Evolutionary conservation across 768 basidiomycete species (phyloP).

Genomic region (Rubroboletus satanas): DNA sequence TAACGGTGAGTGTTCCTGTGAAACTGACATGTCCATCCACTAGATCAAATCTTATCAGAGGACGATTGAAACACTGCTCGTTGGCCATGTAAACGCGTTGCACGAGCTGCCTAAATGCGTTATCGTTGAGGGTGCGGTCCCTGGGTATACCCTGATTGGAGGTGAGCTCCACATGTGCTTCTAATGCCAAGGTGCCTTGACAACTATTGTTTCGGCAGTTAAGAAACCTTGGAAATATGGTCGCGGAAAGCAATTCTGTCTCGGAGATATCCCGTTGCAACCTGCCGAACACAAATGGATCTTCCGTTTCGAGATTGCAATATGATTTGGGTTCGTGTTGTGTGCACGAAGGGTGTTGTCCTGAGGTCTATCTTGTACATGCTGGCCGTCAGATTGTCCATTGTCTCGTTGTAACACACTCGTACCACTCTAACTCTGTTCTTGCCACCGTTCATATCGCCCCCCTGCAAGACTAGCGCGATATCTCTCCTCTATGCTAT

Average conservation of each 20-base stretch:
- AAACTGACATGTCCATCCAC: background rate
- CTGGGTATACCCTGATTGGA: constrained; percentile 21
- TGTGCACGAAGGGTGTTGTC: background rate
- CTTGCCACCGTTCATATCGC: constrained; percentile 64
- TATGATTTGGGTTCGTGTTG: background rate
- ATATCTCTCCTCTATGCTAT: constrained; percentile 68
- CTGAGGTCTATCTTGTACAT: background rate
- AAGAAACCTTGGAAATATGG: constrained; percentile 30
- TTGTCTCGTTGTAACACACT: background rate
- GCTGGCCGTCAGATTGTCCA: constrained; percentile 1
- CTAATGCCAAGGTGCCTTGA: background rate
- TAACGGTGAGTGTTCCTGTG: constrained; percentile 19
- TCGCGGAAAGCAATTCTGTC: constrained; percentile 25
- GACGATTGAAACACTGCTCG: constrained; percentile 25
- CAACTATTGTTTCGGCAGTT: constrained; percentile 7
- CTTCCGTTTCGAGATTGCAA: constrained; percentile 17
- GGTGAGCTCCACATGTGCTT: constrained; percentile 1
- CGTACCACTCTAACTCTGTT: constrained; percentile 45
- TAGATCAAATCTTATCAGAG: constrained; percentile 6
- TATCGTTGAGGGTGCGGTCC: constrained; percentile 3
- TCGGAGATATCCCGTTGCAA: constrained; percentile 13
- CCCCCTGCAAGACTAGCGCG: constrained; percentile 50
- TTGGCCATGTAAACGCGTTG: constrained; percentile 15
- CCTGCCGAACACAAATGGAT: constrained; percentile 28
- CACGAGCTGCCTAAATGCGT: constrained; percentile 16